Base-by-base conservation (phyloP, 805 yeast genomes). In the Barnettozyma pratensis region DNA sequence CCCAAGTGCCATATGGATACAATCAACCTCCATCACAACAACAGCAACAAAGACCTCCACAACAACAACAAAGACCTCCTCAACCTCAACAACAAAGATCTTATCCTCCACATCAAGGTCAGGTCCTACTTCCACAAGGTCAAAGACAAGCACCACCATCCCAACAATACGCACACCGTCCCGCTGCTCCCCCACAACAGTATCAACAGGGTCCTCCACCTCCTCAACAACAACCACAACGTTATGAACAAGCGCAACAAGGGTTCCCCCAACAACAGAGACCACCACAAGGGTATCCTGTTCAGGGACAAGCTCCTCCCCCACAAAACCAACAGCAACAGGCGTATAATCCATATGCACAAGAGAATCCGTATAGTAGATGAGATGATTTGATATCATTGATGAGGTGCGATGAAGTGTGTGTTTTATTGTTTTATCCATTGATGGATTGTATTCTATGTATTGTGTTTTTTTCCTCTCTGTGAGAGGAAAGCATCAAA, bases 31-130 rank as follows among this genome's bases (percentile, higher is more conserved):
- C 45, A 39, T 51, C 45, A 28, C 52, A 41, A 35, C 47, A 39
- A 14, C 46, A 47, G 19, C 48, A 45, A n/a, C 47, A 40, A 42
- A 37, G 41, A 46, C 47, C 41, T 25, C 43, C 25, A 37, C 44
- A 36, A 26, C 59, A 46, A 31, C 52, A 45, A 41, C 48, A 41
- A 12, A 44, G 47, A 37, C 50, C 47, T 5, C 48, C 39, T 27
- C 52, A 32, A 5, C 53, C 38, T 35, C 52, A 37, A 9, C 37
- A 19, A 39, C 45, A 45, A 27, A 25, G 37, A 11, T 37, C 35
- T 5, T 40, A 43, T 11, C 46, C 43, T 14, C 39, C 41, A 27
- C 57, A 46, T 19, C 44, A 50, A n/a, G 19, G 19, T 19, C 50
- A 46, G 28, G 37, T 32, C 14, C 37, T 54, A 46, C 12, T 54